Base-by-base conservation (phyloP, 768 basidiomycete species). In the Terana coerulea region DNA sequence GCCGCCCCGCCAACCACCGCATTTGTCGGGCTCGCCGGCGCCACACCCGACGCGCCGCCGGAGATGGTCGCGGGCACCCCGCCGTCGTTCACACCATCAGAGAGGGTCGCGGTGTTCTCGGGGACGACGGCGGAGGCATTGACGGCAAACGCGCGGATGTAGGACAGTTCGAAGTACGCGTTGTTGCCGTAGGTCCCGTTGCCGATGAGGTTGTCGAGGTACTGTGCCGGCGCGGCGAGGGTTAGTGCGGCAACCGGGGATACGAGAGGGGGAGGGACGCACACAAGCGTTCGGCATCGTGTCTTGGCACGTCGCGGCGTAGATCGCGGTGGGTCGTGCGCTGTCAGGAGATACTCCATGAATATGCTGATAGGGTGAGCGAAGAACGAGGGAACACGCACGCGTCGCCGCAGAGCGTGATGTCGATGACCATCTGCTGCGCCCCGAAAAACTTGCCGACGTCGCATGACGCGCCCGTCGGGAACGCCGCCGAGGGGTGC, bases 151-250 rank as follows among this genome's bases (percentile, higher is more conserved):
- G 77, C 77, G 14, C 80, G 78, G 44, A 88, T 66, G 55, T 77
- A 80, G 36, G 72, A 69, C 59, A 86, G 72, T 64, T 86, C 83
- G 57, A 84, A 88, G 64, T 77, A 81, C 1, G 79, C 78, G 26
- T 68, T 53, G 56, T 72, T 74, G 64, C 70, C 79, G 43, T 70
- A 68, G 26, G 72, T 67, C 19, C 74, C 75, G 42, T 72, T 65
- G 29, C 75, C 72, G 30, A 75, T 70, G 17, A 81, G 78, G 70
- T 40, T 76, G 68, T 15, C 26, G 28, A 47, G 43, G 29, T 46
- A 39, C 51, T 52, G 30, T 28, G 58, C 7, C 8, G n/a, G n/a
- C n/a, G n/a, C n/a, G n/a, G 15, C 8, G 33, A 8, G 19, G 3
- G 29, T 33, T 24, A 35, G 41, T 21, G 25, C 17, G 34, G 19